A percentile compares a stretch with the other conserved stretches of the same genome.
phyloP scores from a whole-genome alignment of 2,329 filamentous ascomycete species.

The Fusarium ambrosium region DNA sequence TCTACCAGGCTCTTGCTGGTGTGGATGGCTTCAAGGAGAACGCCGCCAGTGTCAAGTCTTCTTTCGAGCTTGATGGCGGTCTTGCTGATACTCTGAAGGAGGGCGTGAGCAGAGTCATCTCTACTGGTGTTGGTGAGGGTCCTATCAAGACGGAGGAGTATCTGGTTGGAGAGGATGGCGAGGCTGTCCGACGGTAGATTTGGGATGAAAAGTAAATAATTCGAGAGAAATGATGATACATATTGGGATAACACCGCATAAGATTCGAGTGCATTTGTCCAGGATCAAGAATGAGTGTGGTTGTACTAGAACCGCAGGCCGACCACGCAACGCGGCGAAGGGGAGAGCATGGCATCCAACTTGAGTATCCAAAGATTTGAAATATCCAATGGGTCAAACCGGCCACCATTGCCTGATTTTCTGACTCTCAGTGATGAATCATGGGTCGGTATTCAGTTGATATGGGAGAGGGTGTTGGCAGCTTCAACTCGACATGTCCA shows the following conservation, averaged over 20 bases:
- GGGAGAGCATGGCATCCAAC: neutral
- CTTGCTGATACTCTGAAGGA: conserved; percentile 77
- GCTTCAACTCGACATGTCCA: neutral
- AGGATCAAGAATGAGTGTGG: neutral
- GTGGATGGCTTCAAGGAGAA: conserved; percentile 80
- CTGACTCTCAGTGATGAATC: neutral
- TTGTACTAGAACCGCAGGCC: neutral
- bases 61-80: conserved; percentile 73
- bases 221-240: neutral
- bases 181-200: conserved; percentile 55
- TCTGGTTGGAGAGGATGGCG: conserved; percentile 77
- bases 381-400: neutral
- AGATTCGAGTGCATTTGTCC: neutral
- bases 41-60: conserved; percentile 65
- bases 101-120: conserved; percentile 89
- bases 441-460: neutral
- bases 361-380: neutral
- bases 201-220: conserved; percentile 4
- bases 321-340: neutral
- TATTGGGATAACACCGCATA: neutral
- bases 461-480: neutral
- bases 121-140: conserved; percentile 92
- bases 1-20: conserved; percentile 75
- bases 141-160: conserved; percentile 84
- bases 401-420: neutral